phyloP scores from a whole-genome alignment of 1,139 yeast genomes.

The Kazachstania sp. region DNA sequence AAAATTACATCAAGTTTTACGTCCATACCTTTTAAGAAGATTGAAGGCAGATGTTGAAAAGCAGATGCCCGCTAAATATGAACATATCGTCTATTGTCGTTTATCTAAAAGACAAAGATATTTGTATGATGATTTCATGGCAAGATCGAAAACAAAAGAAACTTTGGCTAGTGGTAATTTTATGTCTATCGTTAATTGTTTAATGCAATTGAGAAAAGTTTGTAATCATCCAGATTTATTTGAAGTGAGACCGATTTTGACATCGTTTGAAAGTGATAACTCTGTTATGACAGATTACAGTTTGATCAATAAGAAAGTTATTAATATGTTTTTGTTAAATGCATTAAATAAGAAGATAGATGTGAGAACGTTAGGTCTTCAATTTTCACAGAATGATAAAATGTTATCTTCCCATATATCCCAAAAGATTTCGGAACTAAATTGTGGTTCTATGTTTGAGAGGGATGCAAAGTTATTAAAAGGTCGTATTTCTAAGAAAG shows the following conservation, averaged over 20 bases:
- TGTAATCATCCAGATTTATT: slow-evolving; percentile 97
- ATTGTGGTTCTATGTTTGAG: slow-evolving; percentile 26
- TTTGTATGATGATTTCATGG: slow-evolving; percentile 93
- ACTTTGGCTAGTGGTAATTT: slow-evolving; percentile 93
- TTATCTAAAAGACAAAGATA: slow-evolving; percentile 87
- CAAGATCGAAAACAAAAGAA: slow-evolving; percentile 89
- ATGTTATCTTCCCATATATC: slow-evolving; percentile 42
- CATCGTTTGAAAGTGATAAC: slow-evolving; percentile 69
- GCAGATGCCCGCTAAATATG: slow-evolving; percentile 98
- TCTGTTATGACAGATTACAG: slow-evolving; percentile 51
- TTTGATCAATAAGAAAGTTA: slow-evolving; percentile 38
- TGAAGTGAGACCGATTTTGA: slow-evolving; percentile 90
- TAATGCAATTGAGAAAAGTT: slow-evolving; percentile 96
- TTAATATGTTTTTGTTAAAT: slow-evolving; percentile 33
- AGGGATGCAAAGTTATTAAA: background rate
- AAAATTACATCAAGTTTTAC: slow-evolving; percentile 82
- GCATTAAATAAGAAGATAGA: slow-evolving; percentile 35
- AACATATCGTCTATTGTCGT: slow-evolving; percentile 87
- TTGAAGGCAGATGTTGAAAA: slow-evolving; percentile 94
- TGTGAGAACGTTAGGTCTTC: slow-evolving; percentile 52
- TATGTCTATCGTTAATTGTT: slow-evolving; percentile 87
- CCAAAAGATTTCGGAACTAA: background rate
- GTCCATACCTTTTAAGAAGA: slow-evolving; percentile 87
- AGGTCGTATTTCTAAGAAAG: background rate
- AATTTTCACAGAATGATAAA: slow-evolving; percentile 43